These are phyloP conservation scores for Skeletonema tropicum DNA, from an alignment of 108 stramenopile genomes.

Conservation along the genomic window DNA sequence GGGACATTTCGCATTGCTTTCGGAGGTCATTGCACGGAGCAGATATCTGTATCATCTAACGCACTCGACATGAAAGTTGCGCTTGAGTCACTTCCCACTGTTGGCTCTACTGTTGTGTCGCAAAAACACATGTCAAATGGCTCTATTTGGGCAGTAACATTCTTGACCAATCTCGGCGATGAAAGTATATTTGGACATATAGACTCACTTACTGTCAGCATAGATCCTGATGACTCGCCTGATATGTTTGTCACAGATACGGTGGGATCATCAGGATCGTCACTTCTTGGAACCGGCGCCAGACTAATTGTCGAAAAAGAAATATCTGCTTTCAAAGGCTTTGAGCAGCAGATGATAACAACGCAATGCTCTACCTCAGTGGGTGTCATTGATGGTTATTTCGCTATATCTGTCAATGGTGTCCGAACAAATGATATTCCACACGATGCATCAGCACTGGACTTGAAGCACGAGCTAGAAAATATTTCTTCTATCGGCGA, in stretches of 20 bases:
- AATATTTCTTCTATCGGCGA: slow-evolving; percentile 12
- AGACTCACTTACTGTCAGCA: slow-evolving; percentile 33
- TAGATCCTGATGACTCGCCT: slow-evolving; percentile 28
- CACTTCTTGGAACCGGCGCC: slow-evolving; percentile 30
- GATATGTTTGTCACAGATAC: slow-evolving; percentile 17
- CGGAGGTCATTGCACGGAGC: slow-evolving; percentile 49
- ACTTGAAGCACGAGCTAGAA: slow-evolving; percentile 61
- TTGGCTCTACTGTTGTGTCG: slow-evolving; percentile 50
- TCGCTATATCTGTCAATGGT: slow-evolving; percentile 62
- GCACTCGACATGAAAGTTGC: slow-evolving; percentile 53
- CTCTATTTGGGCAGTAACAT: slow-evolving; percentile 47
- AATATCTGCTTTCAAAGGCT: slow-evolving; percentile 48
- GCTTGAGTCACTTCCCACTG: slow-evolving; percentile 58
- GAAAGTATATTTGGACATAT: slow-evolving; percentile 33
- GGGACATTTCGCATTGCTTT: slow-evolving; percentile 64
- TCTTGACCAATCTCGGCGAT: slow-evolving; percentile 25
- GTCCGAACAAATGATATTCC: slow-evolving; percentile 53
- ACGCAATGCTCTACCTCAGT: slow-evolving; percentile 14
- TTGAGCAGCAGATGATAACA: slow-evolving; percentile 44
- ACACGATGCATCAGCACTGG: slow-evolving; percentile 53
- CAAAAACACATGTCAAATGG: slow-evolving; percentile 30
- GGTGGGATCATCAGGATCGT: slow-evolving; percentile 8
- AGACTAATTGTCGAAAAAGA: slow-evolving; percentile 31
- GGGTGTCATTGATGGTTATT: slow-evolving; percentile 52
- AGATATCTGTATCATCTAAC: slow-evolving; percentile 38